Base-by-base conservation (phyloP, 2,329 filamentous ascomycete genomes). In the Verticillium zaregamsianum region DNA sequence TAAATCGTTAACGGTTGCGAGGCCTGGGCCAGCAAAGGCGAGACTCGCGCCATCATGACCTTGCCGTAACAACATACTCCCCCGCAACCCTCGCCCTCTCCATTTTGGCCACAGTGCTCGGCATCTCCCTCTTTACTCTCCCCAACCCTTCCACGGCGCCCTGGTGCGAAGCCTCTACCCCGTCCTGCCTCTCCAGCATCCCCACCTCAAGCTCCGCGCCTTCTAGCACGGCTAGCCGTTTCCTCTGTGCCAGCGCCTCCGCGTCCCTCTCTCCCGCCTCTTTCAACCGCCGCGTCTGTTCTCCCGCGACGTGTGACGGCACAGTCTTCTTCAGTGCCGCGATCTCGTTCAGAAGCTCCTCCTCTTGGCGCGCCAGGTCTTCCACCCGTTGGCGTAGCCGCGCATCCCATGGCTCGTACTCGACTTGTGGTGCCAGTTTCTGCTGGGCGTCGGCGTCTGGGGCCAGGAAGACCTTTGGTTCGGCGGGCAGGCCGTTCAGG, bases 271-370 rank as follows among this genome's bases (percentile, higher is more conserved):
- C 69, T 28, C 4, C 76, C 1, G 72, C 71, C 71, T 71, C 54
- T 79, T 76, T 54, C 15, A 52, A 55, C 25, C 58, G 58, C n/a
- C 31, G 17, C 52, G 79, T 76, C 66, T 79, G 78, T 39, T 74
- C 66, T 4, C 72, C 68, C 9, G 84, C 82, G 0, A 79, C 77
- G 11, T 74, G 68, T 17, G 69, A 70, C 23, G 85, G 84, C 1
- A 85, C 80, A 63, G 74, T 73, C 64, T 82, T 80, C 72, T 87
- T 87, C n/a, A 87, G 77, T 33, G 77, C 74, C 8, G 86, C 86
- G 67, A 89, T 86, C 68, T 88, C 84, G 66, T 86, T 83, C 55
- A 88, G 82, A 3, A 89, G 79, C 68, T 85, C 85, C 69, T 89
- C 86, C 67, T 89, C 86, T 62, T 87, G 80, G 63, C 82, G 78